phyloP scores from a whole-genome alignment of 176 grass and related monocot genomes.

The Avena sativa region DNA sequence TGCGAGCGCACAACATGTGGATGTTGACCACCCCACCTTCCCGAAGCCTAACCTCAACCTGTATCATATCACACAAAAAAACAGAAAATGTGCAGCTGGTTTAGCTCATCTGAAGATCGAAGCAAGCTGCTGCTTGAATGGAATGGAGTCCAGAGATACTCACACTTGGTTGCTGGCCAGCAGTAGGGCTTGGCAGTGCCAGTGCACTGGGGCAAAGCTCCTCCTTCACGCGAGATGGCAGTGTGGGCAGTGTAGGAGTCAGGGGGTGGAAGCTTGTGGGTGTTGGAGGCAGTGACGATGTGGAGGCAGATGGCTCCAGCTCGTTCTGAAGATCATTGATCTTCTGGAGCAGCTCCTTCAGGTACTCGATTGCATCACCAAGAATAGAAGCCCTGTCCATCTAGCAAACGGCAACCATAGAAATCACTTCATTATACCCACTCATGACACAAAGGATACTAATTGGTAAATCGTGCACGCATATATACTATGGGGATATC shows the following conservation, averaged over 20 bases:
- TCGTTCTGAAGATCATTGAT: conserved; percentile 94
- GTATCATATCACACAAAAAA: conserved; percentile 21
- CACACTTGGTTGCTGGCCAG: conserved; percentile 17
- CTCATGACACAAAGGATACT: not conserved
- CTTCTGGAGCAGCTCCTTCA: conserved; percentile 94
- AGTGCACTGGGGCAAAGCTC: conserved; percentile 75
- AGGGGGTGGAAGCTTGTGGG: conserved; percentile 88
- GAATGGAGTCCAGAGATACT: not conserved
- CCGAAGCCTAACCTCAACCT: conserved; percentile 93
- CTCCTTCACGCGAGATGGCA: conserved; percentile 74
- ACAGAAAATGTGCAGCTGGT: not conserved
- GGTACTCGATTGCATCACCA: conserved; percentile 93
- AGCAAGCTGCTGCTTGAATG: too few relatives aligned
- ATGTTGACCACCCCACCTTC: conserved; percentile 88
- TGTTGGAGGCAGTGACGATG: conserved; percentile 69
- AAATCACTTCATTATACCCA: conserved; percentile 27
- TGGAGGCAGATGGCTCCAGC: conserved; percentile 74
- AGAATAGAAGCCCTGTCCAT: conserved; percentile 99
- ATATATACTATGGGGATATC: too few relatives aligned
- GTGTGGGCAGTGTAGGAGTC: conserved; percentile 76
- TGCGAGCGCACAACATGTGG: conserved; percentile 92
- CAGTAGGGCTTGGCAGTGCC: conserved; percentile 74
- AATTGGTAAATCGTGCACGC: not conserved
- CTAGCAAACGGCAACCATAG: conserved; percentile 46
- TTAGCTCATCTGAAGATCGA: not conserved